Base-by-base conservation (phyloP, 345 rosid species). In the Acer negundo region DNA sequence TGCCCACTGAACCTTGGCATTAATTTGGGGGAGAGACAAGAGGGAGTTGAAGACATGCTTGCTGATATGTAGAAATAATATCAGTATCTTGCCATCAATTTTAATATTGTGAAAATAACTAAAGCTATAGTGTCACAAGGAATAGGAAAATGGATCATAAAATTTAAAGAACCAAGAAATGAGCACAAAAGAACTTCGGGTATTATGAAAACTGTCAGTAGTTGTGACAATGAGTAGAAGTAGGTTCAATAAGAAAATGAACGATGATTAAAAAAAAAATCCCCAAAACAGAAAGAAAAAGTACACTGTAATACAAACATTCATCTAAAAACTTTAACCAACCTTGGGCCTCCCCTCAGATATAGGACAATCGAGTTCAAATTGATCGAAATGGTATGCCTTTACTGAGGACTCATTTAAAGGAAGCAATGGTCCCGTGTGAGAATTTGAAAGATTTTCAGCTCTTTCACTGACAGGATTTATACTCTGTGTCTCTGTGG, bases 401-500 rank as follows among this genome's bases (percentile, higher is more conserved):
- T 31, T 23, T 6, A 55, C 35, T 75, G 70, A 75, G 70, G 35
- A 12, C 26, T 9, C 63, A 49, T 75, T 31, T 75, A 75, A n/a
- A 75, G 78, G 78, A 58, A 65, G 71, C 26, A 51, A 38, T 4
- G 53, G 16, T 7, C 53, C 70, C 71, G 7, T n/a, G 62, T 47
- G 49, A n/a, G 70, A 28, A 64, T 65, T 75, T 28, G 71, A 31
- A 65, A 64, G 6, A 31, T 49, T 75, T 65, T 65, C 77, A 64
- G 31, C 24, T 28, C 62, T n/a, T 64, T 75, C 63, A 26, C 19
- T 28, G 4, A 17, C 5, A 38, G 59, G 13, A 26, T 35, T 51
- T 51, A 7, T 3, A 6, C 40, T 75, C 22, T 49, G 22, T n/a
- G 51, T 49, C 22, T 49, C 51, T 28, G 63, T 49, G 47, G 62